Percentiles rank a stretch among this genome's conserved stretches.
phyloP scores from a whole-genome alignment of 768 basidiomycete species.

The Krasilnikovozyma curviuscula region DNA sequence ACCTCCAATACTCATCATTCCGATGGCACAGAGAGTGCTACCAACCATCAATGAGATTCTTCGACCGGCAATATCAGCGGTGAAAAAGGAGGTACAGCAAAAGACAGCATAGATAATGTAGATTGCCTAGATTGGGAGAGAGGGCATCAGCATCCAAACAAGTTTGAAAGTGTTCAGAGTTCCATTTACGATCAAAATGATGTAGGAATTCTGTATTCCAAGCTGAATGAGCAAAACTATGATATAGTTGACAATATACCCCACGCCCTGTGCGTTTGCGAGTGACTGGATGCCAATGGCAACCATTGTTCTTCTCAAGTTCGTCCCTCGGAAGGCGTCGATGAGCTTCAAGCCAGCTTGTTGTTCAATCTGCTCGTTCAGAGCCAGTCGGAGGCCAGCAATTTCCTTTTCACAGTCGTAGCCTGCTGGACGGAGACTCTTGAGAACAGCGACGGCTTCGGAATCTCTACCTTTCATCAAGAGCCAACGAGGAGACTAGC shows the following conservation, averaged over 20 bases:
- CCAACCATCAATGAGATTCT: conserved; percentile 10
- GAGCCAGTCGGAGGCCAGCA: conserved; percentile 8
- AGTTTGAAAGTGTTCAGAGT: too few relatives aligned
- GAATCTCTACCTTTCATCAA: conserved; percentile 9
- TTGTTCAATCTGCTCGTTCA: conserved; percentile 1
- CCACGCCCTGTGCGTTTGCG: conserved; percentile 8
- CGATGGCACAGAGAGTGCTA: conserved; percentile 12
- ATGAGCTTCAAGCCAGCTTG: background rate
- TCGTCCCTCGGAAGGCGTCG: conserved; percentile 3
- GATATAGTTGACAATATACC: conserved; percentile 8
- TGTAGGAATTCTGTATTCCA: conserved; percentile 10
- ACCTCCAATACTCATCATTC: too few relatives aligned
- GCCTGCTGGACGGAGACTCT: background rate
- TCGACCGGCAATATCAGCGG: conserved; percentile 9
- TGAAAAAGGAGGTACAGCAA: conserved; percentile 9
- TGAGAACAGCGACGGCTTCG: too few relatives aligned
- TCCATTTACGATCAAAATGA: conserved; percentile 16
- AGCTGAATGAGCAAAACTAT: conserved; percentile 12
- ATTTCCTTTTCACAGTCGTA: conserved; percentile 1
- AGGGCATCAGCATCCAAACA: too few relatives aligned
- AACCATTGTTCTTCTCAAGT: conserved; percentile 2
- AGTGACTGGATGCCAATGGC: conserved; percentile 1
- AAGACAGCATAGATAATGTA: too few relatives aligned
- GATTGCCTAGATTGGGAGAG: conserved; percentile 11
- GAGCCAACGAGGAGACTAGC: conserved; percentile 12